Base-by-base conservation (phyloP, 2,329 filamentous ascomycete genomes). In the Talaromyces marneffei region DNA sequence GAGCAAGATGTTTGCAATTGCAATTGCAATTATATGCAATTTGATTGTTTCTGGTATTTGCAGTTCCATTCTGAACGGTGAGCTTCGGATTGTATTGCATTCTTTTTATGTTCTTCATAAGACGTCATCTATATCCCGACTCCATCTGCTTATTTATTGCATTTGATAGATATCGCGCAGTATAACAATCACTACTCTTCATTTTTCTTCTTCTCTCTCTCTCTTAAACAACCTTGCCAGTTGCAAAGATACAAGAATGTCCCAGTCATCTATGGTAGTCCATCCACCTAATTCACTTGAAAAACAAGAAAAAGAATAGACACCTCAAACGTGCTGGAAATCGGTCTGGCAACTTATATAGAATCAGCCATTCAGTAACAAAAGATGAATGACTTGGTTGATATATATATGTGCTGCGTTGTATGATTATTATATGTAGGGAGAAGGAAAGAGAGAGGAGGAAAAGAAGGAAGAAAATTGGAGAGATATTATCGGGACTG, bases 291-390 rank as follows among this genome's bases (percentile, higher is more conserved):
- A 27, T 18, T 20, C 14, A 4, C 29, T 52, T 31, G 31, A 10
- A 12, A 16, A 18, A 44, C 37, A 63, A 64, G 60, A 59, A 61
- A 62, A 65, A 67, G 75, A 75, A 72, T 75, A 74, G 69, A 69
- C 74, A 72, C 77, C 76, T 79, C 77, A 79, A 79, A 79, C 77
- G 73, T 69, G 72, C 74, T 76, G 76, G 74, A 66, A 59, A 70
- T 70, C 58, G 66, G 78, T 74, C 78, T 63, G 40, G 62, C 62
- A 63, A 54, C 37, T 52, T 20, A 35, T 52, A 16, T 23, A 52
- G 2, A 23, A 20, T 7, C 5, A 33, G n/a, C 23, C 48, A 23
- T 35, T 35, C 29, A 20, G 29, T 10, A 7, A 20, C 9, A 33
- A 20, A 33, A 20, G 27, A 35, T 10, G 14, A 18, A 55, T 37